Evolutionary conservation across 202 grass and related monocot genomes (phyloP), one percentile per base, ranked within the genome.

Genomic region (Cymbopogon flexuosus): DNA sequence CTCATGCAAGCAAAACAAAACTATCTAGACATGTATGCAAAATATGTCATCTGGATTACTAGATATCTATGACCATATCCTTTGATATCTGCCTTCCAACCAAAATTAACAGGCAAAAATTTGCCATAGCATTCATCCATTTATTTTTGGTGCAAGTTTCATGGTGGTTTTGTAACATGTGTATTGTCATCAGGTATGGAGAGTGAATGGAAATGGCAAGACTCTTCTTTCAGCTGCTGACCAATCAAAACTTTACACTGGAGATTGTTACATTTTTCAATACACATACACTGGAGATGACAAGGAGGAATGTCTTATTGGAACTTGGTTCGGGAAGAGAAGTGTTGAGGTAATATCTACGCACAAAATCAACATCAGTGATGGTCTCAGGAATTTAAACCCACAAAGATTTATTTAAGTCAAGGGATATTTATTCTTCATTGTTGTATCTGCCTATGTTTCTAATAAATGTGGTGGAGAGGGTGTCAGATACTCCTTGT

Each of bases 231-330:
- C 34, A 10, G 72, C 82, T 56, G 33, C 75, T 72, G 87, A 93
- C 35, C 90, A 91, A 47, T 91, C 84, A 68, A 99, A 95, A 88
- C 85, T 99, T 74, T 96, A 95, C 27, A 96, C 84, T 5, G 96
- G 96, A 75, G 92, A 96, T 87, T 93, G 96, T 83, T 96, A 96
- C 69, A 90, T 99, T 73, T 99, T 99, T 70, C 92, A 99, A 83
- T 99, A 99, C 83, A 85, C 83, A 42, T 93, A 95, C 65, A 14
- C 84, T 42, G 96, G 92, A 79, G 92, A 98, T 47, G 96, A 95
- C 34, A 93, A 85, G 21, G 96, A 99, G 77, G 87, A 99, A 88
- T 91, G 84, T 81, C 77, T 99, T 79, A 91, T 95, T 83, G 96
- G 96, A 62, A 99, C 90, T 72, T 99, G 96, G 96, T 88, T 95